These are phyloP conservation scores for Pseudogymnoascus sp. DNA, from an alignment of 2,329 filamentous ascomycete species.

Conservation along the genomic window DNA sequence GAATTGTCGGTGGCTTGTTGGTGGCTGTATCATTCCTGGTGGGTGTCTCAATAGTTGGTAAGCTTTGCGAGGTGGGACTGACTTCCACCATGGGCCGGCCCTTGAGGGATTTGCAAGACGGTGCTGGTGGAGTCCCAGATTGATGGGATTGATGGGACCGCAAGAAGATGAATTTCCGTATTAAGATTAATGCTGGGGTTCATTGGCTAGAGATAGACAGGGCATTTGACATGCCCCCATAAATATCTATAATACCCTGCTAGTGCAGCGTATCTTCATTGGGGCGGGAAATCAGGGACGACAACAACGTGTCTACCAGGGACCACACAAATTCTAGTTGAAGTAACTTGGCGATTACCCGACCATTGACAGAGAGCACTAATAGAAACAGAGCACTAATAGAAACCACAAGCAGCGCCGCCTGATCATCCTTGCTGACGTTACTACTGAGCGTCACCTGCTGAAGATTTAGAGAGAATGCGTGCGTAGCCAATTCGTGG, in stretches of 20 bases:
- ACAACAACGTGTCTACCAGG: background rate
- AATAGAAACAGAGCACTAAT: no score
- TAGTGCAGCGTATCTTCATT: background rate
- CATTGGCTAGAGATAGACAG: background rate
- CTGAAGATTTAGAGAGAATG: background rate
- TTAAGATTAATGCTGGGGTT: background rate
- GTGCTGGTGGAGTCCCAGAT: background rate
- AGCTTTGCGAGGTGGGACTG: background rate
- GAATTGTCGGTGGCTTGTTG: no score
- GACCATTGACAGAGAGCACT: background rate
- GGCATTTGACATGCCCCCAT: background rate
- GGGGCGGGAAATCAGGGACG: background rate
- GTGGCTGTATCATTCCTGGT: background rate
- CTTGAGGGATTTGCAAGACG: background rate
- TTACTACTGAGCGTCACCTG: background rate
- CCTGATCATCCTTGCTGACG: background rate
- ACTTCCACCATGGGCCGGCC: background rate
- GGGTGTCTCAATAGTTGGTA: background rate
- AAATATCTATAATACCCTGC: background rate
- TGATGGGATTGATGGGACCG: background rate
- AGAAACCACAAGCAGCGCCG: background rate
- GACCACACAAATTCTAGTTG: background rate
- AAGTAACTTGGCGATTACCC: background rate
- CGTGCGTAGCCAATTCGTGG: background rate
- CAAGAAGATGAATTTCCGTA: background rate